Evolutionary conservation across 352 stramenopile genomes (phyloP), one percentile per base, ranked within the genome.

Genomic region (Halophytophthora batemanensis): DNA sequence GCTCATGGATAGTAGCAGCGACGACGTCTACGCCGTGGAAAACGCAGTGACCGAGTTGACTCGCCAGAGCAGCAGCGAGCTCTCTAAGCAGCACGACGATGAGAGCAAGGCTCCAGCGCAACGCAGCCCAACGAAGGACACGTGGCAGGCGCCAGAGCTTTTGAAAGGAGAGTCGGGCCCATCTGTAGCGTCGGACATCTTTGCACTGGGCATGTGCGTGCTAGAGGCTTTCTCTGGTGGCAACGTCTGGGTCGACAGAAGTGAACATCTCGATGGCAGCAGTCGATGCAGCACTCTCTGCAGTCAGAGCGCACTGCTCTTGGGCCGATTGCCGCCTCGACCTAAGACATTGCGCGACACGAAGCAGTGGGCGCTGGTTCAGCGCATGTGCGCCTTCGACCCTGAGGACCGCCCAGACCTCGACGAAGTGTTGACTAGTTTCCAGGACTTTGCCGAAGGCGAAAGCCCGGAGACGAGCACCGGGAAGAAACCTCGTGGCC

Each of bases 221-320:
- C 38, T 77, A 2, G 61, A 77, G 21, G 64, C 64, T 19, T 69
- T 64, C 57, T 63, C 56, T 1, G 35, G 36, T 28, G 61, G 53
- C 17, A 33, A 57, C 33, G 36, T 62, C 7, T 63, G 59, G 59
- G 29, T 34, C 13, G 39, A 17, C 34, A 45, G 18, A 38, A 2
- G 33, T 37, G 23, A 19, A 35, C 22, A n/a, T n/a, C n/a, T n/a
- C n/a, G n/a, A n/a, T n/a, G n/a, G n/a, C n/a, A n/a, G n/a, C n/a
- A n/a, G n/a, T n/a, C n/a, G n/a, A n/a, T n/a, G n/a, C n/a, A n/a
- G n/a, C n/a, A n/a, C n/a, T n/a, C n/a, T n/a, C n/a, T 6, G 23
- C 22, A 19, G 35, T 14, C 40, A 19, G 3, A 15, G 19, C n/a
- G 25, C 4, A 22, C 33, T 52, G 33, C 48, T 33, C 3, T 28